Evolutionary conservation across 768 basidiomycete genomes (phyloP), one percentile per base, ranked within the genome.

Genomic region (Kwoniella pini): DNA sequence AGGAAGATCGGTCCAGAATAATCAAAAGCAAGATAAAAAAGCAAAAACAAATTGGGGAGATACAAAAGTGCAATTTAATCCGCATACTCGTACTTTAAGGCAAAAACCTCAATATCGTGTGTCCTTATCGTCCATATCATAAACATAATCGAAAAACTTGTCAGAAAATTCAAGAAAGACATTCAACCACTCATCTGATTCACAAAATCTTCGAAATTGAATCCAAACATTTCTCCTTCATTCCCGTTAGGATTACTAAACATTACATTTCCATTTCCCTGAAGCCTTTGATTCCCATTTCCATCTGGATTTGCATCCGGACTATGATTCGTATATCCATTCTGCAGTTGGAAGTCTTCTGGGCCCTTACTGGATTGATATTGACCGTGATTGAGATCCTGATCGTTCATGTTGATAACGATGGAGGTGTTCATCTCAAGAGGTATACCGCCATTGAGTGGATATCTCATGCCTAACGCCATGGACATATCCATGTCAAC

Each of bases 401-500:
- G 13, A 36, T 39, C 31, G 7, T 22, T 21, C 10, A 46, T 38
- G 43, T 26, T 15, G 22, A 7, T 38, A 31, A n/a, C 26, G 26
- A 31, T 38, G 31, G 27, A 48, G 24, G 33, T 28, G n/a, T 42
- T 39, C 63, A 62, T 60, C 13, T 42, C 52, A 65, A 65, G 54
- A 1, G 53, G 48, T 24, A 52, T 57, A 19, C 21, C 36, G 24
- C 5, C 31, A 9, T 56, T 44, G 38, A 57, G 49, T 39, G 48
- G 33, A 42, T 31, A 27, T 21, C 53, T 54, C 21, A 69, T 64
- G 0, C 71, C 68, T 2, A 72, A 36, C 1, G 71, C 71, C 55
- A 69, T 63, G 15, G 60, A 60, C 73, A 76, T 71, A 26, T 77
- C 73, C 72, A 71, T 64, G 54, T 71, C 74, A 42, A 75, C 52